Evolutionary conservation across 2,329 filamentous ascomycete genomes (phyloP).

Genomic region (Passalora sequoiae): DNA sequence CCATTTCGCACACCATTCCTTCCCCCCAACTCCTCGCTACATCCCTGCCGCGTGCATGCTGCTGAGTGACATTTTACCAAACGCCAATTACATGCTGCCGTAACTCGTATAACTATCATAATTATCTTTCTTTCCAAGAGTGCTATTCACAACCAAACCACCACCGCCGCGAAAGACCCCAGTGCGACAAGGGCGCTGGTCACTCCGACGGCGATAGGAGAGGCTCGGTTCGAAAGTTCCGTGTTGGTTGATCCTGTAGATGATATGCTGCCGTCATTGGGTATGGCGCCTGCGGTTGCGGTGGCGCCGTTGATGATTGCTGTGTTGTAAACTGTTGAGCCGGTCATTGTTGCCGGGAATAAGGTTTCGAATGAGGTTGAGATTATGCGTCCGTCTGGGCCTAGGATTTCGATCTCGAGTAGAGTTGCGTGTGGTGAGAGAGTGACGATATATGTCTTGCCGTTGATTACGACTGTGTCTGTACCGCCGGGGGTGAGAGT

Average conservation of each 20-base stretch:
- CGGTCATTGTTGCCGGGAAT: constrained; percentile 37
- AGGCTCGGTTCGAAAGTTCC: background rate
- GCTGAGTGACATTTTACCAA: too few relatives aligned
- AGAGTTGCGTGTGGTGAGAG: constrained; percentile 36
- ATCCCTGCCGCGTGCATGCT: too few relatives aligned
- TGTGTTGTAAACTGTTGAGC: constrained; percentile 20
- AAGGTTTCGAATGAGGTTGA: constrained; percentile 32
- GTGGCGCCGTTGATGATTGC: constrained; percentile 2
- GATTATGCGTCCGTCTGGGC: constrained; percentile 30
- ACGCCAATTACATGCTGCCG: constrained; percentile 3
- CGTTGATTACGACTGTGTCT: constrained; percentile 27
- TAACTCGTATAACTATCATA: background rate
- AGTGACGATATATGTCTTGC: constrained; percentile 28
- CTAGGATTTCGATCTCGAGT: constrained; percentile 34
- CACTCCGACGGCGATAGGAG: constrained; percentile 1
- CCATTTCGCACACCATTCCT: too few relatives aligned
- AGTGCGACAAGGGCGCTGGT: constrained; percentile 5
- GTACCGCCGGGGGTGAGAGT: constrained; percentile 36
- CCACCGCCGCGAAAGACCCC: constrained; percentile 7
- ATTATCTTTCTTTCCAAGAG: too few relatives aligned
- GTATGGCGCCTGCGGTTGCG: constrained; percentile 9
- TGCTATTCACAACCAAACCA: constrained; percentile 15
- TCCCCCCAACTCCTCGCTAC: too few relatives aligned
- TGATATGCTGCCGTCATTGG: constrained; percentile 1
- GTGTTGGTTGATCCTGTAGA: background rate